Evolutionary conservation across 148 eudicot species (phyloP).

Genomic region (Oxyria digyna): DNA sequence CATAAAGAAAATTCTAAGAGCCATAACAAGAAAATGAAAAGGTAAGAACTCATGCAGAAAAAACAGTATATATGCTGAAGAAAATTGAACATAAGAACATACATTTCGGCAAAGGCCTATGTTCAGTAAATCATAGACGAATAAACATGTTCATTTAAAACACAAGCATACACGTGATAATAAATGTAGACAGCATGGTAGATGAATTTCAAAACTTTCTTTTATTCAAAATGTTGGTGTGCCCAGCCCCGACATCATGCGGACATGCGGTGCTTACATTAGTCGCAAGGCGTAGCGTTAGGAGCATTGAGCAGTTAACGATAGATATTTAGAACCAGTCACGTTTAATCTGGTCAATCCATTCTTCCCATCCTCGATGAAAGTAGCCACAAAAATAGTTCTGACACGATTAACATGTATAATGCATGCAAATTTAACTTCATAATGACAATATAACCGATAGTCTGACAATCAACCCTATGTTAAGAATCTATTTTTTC

Average conservation of each 20-base stretch:
- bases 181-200: background rate
- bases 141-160: background rate
- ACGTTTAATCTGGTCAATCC: background rate
- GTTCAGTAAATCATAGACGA: background rate
- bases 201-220: background rate
- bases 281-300: background rate
- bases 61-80: background rate
- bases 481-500: background rate
- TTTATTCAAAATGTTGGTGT: background rate
- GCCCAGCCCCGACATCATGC: too few relatives aligned
- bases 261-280: background rate
- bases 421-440: background rate
- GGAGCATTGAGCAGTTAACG: background rate
- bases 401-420: background rate
- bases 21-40: background rate
- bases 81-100: background rate
- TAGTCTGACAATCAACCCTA: background rate
- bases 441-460: background rate
- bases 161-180: background rate
- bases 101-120: background rate
- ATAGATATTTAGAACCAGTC: background rate
- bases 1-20: background rate
- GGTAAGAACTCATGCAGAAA: background rate
- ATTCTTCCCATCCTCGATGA: background rate
- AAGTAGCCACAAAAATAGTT: background rate